phyloP scores from a whole-genome alignment of 148 eudicot genomes.

The Bassia scoparia region DNA sequence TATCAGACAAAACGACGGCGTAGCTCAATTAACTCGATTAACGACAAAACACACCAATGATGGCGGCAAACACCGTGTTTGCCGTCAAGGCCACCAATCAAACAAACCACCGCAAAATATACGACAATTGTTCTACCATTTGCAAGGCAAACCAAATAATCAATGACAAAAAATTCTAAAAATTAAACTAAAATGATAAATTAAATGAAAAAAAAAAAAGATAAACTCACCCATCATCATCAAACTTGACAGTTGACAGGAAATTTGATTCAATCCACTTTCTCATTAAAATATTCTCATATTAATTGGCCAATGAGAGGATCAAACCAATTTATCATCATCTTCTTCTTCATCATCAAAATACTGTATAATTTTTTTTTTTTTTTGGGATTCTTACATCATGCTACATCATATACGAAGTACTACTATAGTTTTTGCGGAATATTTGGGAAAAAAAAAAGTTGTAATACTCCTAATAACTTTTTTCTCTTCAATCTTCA shows the following conservation, averaged over 20 bases:
- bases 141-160: not conserved
- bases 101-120: slow-evolving; percentile 2
- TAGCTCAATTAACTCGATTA: not conserved
- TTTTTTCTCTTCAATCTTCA: not conserved
- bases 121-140: slow-evolving; percentile 7
- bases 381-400: not conserved
- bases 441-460: not conserved
- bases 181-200: not conserved
- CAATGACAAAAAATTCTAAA: not conserved
- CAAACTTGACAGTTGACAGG: not conserved
- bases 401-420: slow-evolving; percentile 1
- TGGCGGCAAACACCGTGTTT: not conserved
- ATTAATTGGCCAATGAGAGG: not conserved
- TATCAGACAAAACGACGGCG: not conserved
- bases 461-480: not conserved
- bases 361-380: not conserved
- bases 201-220: not conserved
- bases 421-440: not conserved
- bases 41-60: not conserved
- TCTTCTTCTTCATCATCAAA: slow-evolving; percentile 16
- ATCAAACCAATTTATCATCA: not conserved
- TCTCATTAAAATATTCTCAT: slow-evolving; percentile 9
- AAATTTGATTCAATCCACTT: slow-evolving; percentile 15
- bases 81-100: not conserved
- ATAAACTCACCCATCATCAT: slow-evolving; percentile 9